Conservation (phyloP, 2,329 filamentous ascomycete species). For the Daldinia sp. region DNA sequence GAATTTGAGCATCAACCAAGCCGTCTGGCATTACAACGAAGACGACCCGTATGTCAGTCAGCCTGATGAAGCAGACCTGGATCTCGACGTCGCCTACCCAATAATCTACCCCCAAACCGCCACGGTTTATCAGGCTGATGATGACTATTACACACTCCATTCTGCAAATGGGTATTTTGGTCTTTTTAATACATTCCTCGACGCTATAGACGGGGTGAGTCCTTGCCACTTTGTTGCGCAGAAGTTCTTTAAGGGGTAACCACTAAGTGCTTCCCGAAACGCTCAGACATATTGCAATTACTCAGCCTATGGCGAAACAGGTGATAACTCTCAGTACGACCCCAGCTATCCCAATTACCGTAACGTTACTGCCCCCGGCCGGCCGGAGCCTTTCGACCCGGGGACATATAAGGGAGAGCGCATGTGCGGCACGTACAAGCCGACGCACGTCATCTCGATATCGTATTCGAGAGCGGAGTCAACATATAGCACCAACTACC, state of each 20-base stretch:
- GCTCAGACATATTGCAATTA: not conserved
- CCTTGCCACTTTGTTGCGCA: not conserved
- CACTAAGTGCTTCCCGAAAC: not conserved
- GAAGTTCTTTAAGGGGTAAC: no score
- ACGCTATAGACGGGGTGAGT: conserved; percentile 1
- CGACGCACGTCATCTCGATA: conserved; percentile 63
- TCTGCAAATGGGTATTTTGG: not conserved
- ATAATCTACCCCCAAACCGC: conserved; percentile 44
- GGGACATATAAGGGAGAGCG: conserved; percentile 60
- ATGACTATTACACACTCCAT: conserved; percentile 43
- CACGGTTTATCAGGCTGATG: conserved; percentile 45
- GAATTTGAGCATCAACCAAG: conserved; percentile 27
- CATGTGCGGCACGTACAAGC: conserved; percentile 49
- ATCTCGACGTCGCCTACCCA: conserved; percentile 44
- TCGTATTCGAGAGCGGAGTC: conserved; percentile 56
- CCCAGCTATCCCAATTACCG: not conserved
- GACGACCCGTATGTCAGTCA: not conserved
- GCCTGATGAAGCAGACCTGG: conserved; percentile 28
- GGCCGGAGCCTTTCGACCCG: conserved; percentile 56
- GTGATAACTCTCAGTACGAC: not conserved
- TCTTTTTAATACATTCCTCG: not conserved
- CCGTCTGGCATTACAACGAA: conserved; percentile 23
- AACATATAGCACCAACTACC: conserved; percentile 59
- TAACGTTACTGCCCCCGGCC: conserved; percentile 47
- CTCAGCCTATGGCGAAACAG: not conserved